Base-by-base conservation (phyloP, 768 basidiomycete species). In the Boletus huronensis region DNA sequence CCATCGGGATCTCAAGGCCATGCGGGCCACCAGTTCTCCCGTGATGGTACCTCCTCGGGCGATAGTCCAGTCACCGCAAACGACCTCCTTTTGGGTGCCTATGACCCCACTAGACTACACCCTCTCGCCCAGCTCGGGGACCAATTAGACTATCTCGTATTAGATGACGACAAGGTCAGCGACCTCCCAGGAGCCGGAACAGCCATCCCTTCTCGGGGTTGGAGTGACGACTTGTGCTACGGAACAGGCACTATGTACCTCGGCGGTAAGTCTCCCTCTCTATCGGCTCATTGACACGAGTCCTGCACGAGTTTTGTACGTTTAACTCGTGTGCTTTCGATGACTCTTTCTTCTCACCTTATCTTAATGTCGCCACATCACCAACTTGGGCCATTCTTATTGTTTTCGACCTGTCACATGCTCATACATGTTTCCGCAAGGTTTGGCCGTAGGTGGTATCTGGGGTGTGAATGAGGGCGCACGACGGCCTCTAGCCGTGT, bases 211-310 rank as follows among this genome's bases (percentile, higher is more conserved):
- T 90, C 88, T 70, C 80, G 97, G 77, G 94, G 97, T 59, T 98
- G 93, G 95, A 91, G 93, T 76, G 97, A 99, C 78, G 97, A 99
- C 77, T 76, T 99, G 56, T 98, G 94, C 82, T 98, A 98, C 75
- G 97, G 97, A 68, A 98, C 95, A 65, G 97, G 97, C 59, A 95
- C 95, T 62, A 97, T 94, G 78, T 99, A 99, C 84, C 85, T 99
- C 53, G 82, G 90, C 72, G 96, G 96, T 98, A 70, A 70, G 92
- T 86, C 58, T 56, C 53, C 71, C 79, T 78, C 79, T 81, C 81
- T 79, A 81, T 83, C 79, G 81, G 77, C 76, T 81, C 66, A 58
- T 60, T 32, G 48, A 65, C 72, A 70, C 58, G 70, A 65, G 70
- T 78, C 80, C 77, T 71, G 79, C 74, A 66, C 69, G 68, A 65